Conservation (phyloP, 2,329 filamentous ascomycete genomes). For the Sporothrix schenckii region DNA sequence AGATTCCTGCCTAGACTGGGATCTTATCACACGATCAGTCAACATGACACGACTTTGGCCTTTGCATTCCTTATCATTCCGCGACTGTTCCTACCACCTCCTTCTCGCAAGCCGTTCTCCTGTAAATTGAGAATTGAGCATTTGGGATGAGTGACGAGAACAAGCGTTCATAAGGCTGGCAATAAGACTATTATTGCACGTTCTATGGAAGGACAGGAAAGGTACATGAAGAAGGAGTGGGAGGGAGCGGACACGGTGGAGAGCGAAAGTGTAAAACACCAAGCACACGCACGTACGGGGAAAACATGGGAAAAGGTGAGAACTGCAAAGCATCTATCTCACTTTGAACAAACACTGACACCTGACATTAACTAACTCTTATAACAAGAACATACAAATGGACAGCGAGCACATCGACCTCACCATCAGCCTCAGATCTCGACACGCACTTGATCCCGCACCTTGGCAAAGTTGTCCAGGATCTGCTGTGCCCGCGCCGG, state of each 20-base stretch:
- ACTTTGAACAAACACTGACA: background rate
- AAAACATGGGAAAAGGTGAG: background rate
- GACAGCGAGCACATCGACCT: background rate
- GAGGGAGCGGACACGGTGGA: background rate
- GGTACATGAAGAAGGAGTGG: background rate
- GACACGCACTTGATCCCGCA: conserved; percentile 42
- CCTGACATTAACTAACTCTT: conserved; percentile 2
- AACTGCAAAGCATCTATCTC: background rate
- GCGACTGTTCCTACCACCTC: background rate
- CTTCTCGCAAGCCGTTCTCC: background rate
- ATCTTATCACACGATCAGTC: conserved; percentile 15
- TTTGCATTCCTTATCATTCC: background rate
- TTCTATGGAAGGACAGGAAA: background rate
- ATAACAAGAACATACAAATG: conserved; percentile 3
- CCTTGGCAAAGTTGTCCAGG: conserved; percentile 45
- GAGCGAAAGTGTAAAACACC: background rate
- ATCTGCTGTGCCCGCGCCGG: conserved; percentile 46
- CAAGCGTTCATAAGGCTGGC: background rate
- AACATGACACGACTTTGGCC: background rate
- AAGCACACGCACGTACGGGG: background rate
- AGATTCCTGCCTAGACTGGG: background rate
- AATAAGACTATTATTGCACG: background rate
- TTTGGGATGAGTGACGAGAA: background rate
- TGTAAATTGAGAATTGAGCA: conserved; percentile 4
- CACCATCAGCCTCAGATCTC: conserved; percentile 19